Base-by-base conservation (phyloP, 1,284 basidiomycete species). In the Melampsora medusae region DNA sequence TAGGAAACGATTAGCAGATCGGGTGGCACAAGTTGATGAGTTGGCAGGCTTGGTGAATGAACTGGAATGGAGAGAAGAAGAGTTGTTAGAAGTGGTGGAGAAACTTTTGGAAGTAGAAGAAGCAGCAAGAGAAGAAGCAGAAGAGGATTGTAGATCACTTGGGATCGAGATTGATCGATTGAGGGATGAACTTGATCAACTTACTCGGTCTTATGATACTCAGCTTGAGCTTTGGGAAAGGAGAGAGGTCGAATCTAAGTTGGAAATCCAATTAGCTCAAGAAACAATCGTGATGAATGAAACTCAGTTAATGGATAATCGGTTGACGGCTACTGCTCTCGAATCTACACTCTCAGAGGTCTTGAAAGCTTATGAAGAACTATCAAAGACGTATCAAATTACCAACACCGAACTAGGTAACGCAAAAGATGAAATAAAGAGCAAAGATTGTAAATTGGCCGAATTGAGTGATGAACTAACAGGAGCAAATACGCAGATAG, bases 1-100 rank as follows among this genome's bases (percentile, higher is more conserved):
- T 14, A 35, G 42, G 22, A 74, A 74, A 67, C 33, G 50, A 31
- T 59, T 74, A 50, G 50, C 28, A 31, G 71, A 60, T 46, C 31
- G 71, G 53, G 64, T 64, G 14, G 50, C 71, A 38, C 62, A 74
- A 33, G 71, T 74, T 22, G 46, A 33, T 35, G 64, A 74, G 66
- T 42, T 74, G 49, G 64, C 65, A 25, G 48, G 35, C 14, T 38
- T 74, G 46, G 62, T 74, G 22, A 35, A 74, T 10, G 22, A 74
- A 67, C 38, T 38, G 10, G 50, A 17, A 38, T 22, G 33, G 17
- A 46, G 64, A 66, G 71, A 74, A 46, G 71, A 74, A n/a, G 10
- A 50, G 48, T 64, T 74, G 19, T 42, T 66, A 31, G 64, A 74
- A 35, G 33, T 65, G 31, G 35, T 65, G 25, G 70, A 72, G 19